Evolutionary conservation across 805 yeast species (phyloP).

Genomic region (Lachancea lanzarotensis): DNA sequence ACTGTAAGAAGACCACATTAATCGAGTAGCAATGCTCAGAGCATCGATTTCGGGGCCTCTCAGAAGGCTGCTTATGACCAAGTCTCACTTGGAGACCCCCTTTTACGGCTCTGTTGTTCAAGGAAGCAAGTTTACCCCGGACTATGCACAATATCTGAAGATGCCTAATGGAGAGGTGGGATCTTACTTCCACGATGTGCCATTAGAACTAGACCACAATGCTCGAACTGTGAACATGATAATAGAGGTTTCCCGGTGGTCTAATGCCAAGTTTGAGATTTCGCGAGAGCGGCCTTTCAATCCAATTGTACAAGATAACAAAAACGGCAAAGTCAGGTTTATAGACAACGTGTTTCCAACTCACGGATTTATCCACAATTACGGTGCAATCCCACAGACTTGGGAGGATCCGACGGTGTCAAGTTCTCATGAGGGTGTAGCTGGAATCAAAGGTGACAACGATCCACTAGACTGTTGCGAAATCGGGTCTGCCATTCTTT

Average conservation of each 20-base stretch:
- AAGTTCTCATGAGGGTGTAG: constrained; percentile 39
- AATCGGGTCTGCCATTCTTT: constrained; percentile 57
- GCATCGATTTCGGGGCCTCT: constrained; percentile 4
- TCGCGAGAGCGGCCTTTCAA: constrained; percentile 50
- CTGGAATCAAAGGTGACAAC: constrained; percentile 67
- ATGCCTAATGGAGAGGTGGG: constrained; percentile 41
- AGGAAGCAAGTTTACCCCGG: constrained; percentile 36
- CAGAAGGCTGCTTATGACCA: constrained; percentile 12
- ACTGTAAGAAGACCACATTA: neutral
- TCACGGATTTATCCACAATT: constrained; percentile 80
- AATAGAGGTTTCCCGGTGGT: constrained; percentile 76
- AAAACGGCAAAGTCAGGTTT: constrained; percentile 68
- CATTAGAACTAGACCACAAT: constrained; percentile 42
- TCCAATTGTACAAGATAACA: constrained; percentile 76
- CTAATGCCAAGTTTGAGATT: constrained; percentile 79
- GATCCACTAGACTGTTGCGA: constrained; percentile 96
- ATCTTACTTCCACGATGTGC: constrained; percentile 70
- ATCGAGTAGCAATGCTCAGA: constrained; percentile 1
- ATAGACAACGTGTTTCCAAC: constrained; percentile 75
- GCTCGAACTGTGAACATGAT: constrained; percentile 52
- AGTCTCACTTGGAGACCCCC: constrained; percentile 11
- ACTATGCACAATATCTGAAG: constrained; percentile 41
- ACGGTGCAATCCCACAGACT: constrained; percentile 87
- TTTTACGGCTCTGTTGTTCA: constrained; percentile 14
- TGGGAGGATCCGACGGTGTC: constrained; percentile 88